phyloP scores from a whole-genome alignment of 305 asterid genomes.

The Galium porrigens region DNA sequence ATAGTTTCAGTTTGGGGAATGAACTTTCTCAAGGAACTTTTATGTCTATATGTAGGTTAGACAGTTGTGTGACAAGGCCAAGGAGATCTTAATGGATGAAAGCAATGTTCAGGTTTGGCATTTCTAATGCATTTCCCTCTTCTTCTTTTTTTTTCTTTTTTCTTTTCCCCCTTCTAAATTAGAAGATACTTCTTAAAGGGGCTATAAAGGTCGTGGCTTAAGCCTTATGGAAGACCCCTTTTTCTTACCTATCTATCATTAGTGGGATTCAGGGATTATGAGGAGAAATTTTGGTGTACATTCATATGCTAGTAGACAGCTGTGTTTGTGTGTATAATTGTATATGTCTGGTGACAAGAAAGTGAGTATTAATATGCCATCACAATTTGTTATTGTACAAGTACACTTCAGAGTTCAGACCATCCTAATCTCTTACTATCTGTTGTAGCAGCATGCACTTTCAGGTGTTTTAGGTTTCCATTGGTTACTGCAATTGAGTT shows the following conservation, averaged over 20 bases:
- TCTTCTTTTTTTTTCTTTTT: neutral
- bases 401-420: neutral
- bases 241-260: no score
- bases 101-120: conserved; percentile 80
- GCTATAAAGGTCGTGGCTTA: no score
- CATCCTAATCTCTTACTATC: neutral
- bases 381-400: neutral
- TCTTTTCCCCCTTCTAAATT: neutral
- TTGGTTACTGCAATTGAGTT: no score
- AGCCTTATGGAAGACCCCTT: no score
- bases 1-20: neutral
- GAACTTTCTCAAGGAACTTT: neutral
- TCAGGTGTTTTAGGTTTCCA: no score
- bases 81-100: conserved; percentile 79
- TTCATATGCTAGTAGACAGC: neutral
- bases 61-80: conserved; percentile 82
- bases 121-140: conserved; percentile 5
- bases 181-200: neutral
- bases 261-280: neutral
- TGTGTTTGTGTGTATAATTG: neutral
- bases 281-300: neutral
- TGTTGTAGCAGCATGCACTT: no score
- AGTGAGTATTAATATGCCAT: neutral
- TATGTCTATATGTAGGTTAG: conserved; percentile 44
- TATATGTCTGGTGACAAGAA: neutral